Evolutionary conservation across 176 grass and related monocot species (phyloP), one percentile per base, ranked within the genome.

Genomic region (Microstegium vimineum): DNA sequence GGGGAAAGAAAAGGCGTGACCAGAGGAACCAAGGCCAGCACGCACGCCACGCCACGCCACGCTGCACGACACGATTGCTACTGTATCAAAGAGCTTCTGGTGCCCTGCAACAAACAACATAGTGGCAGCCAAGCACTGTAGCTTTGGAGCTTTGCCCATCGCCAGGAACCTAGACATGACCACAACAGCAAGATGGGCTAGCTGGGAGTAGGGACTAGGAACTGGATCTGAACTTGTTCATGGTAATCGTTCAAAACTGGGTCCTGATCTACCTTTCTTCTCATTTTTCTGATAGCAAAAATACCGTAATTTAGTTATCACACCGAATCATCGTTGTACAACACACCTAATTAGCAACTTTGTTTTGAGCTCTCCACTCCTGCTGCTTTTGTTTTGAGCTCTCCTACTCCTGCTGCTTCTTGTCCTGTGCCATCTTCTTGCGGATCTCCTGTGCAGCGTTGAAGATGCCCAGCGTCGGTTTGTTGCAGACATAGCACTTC

Each of bases 391-490:
- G n/a, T n/a, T n/a, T n/a, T n/a, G n/a, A n/a, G n/a, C n/a, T n/a
- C n/a, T n/a, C n/a, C n/a, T n/a, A n/a, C n/a, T n/a, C n/a, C n/a
- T n/a, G n/a, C n/a, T n/a, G n/a, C 85, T 94, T 83, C 81, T 95
- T 98, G 54, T 91, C 90, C 52, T 95, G 68, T 1, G 80, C 91
- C 85, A 95, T 93, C 87, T 71, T 91, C 84, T 90, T 95, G 38
- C 88, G 87, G 56, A 98, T 95, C 77, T 98, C 93, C 63, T 90
- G 93, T 2, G 91, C 96, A 0, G 91, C 80, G 10, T 95, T 98
- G 81, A 98, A 98, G 30, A 95, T 95, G 71, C 89, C 96, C 4
- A 91, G 80, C 1, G 96, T 98, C 34, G 96, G 91, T 31, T 98
- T 93, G 76, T 91, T 91, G 80, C 92, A 98, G 37, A 98, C 92